A percentile compares a stretch with the other conserved stretches of the same genome.
Conservation (phyloP, 805 yeast genomes). For the Myxozyma neotropica region DNA sequence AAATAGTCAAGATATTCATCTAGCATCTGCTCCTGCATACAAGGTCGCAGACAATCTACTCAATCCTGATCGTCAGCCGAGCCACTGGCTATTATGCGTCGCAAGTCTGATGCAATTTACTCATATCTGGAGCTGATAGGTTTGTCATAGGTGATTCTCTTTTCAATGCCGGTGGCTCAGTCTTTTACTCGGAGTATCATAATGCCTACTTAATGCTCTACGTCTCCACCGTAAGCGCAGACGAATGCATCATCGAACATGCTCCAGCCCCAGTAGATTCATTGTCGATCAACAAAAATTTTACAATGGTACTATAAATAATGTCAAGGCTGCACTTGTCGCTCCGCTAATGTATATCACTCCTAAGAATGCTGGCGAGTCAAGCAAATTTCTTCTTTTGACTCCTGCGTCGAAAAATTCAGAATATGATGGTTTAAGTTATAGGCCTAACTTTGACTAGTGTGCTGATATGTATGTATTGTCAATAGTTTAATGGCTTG, state of each 20-base stretch:
- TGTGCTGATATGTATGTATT: not conserved
- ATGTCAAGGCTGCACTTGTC: slow-evolving; percentile 1
- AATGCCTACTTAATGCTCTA: slow-evolving; percentile 12
- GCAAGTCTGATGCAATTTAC: slow-evolving; percentile 2
- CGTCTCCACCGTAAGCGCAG: slow-evolving; percentile 1
- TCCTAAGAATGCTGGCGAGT: not conserved
- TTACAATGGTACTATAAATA: slow-evolving; percentile 5
- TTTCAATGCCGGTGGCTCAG: slow-evolving; percentile 10
- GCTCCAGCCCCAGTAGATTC: slow-evolving; percentile 19
- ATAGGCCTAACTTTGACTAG: slow-evolving; percentile 3
- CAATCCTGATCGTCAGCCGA: slow-evolving; percentile 10
- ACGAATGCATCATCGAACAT: slow-evolving; percentile 3
- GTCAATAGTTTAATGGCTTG: too few relatives aligned
- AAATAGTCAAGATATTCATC: not conserved
- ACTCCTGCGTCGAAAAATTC: slow-evolving; percentile 8
- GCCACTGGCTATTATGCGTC: slow-evolving; percentile 4
- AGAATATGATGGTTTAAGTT: not conserved
- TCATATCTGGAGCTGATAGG: not conserved
- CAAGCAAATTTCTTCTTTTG: not conserved
- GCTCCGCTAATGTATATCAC: slow-evolving; percentile 9
- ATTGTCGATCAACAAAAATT: slow-evolving; percentile 8
- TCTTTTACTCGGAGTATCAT: slow-evolving; percentile 17
- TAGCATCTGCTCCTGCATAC: slow-evolving; percentile 13
- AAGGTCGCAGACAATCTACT: slow-evolving; percentile 6
- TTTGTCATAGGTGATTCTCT: not conserved